These are phyloP conservation scores for Pichia sp. DNA, from an alignment of 1,139 yeast genomes.

Conservation along the genomic window DNA sequence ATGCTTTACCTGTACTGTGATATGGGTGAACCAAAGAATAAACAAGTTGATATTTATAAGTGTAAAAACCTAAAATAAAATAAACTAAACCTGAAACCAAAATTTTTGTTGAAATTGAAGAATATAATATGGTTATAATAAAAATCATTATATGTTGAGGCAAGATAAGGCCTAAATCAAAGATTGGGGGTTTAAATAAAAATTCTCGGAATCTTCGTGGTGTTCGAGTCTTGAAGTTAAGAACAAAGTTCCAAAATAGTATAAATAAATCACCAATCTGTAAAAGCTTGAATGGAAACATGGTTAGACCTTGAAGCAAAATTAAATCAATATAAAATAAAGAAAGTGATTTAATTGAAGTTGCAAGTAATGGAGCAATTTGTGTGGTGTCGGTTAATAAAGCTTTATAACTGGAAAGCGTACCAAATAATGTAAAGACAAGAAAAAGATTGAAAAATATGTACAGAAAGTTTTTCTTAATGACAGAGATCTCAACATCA, in stretches of 20 bases:
- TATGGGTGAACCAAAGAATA: conserved; percentile 66
- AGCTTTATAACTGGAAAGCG: conserved; percentile 60
- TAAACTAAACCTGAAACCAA: conserved; percentile 60
- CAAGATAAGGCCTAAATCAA: conserved; percentile 57
- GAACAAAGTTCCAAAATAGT: conserved; percentile 37
- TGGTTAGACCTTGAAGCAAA: conserved; percentile 75
- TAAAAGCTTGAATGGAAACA: conserved; percentile 71
- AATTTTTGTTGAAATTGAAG: conserved; percentile 59
- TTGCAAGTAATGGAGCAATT: conserved; percentile 72
- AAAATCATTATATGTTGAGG: conserved; percentile 62
- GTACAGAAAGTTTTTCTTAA: conserved; percentile 76
- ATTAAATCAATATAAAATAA: conserved; percentile 78
- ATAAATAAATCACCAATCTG: conserved; percentile 45
- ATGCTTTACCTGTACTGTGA: conserved; percentile 64
- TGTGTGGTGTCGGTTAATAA: conserved; percentile 69
- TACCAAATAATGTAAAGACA: conserved; percentile 77
- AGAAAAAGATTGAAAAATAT: conserved; percentile 79
- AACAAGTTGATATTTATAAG: conserved; percentile 58
- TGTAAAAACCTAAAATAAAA: conserved; percentile 55
- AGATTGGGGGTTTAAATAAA: conserved; percentile 55
- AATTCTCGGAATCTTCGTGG: conserved; percentile 50
- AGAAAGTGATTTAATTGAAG: conserved; percentile 62
- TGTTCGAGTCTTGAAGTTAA: conserved; percentile 38
- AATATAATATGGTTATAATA: conserved; percentile 55
- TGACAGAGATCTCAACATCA: conserved; percentile 72